phyloP scores from a whole-genome alignment of 441 rosid species.

The Kokia cookei region DNA sequence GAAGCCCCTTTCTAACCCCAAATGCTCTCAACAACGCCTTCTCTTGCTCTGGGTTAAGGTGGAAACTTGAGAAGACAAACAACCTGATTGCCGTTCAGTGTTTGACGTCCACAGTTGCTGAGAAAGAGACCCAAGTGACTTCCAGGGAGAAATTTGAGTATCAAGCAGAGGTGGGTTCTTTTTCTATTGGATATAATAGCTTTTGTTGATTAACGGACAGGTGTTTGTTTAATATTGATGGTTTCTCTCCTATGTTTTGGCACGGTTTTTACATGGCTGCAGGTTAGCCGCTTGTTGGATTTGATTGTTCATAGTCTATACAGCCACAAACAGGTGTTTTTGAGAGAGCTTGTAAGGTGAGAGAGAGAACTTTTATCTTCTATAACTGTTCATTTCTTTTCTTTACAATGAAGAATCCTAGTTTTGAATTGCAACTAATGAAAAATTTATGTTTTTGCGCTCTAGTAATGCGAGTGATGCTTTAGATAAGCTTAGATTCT shows the following conservation, averaged over 20 bases:
- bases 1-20: conserved; percentile 43
- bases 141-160: conserved; percentile 91
- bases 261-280: conserved; percentile 13
- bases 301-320: conserved; percentile 98
- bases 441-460: conserved; percentile 10
- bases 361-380: conserved; percentile 16
- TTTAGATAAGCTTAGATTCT: conserved; percentile 88
- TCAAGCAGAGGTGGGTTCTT: conserved; percentile 87
- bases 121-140: conserved; percentile 65
- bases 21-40: conserved; percentile 35
- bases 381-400: background rate
- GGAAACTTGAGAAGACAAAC: conserved; percentile 50
- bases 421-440: background rate
- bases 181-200: background rate
- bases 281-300: conserved; percentile 93
- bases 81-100: conserved; percentile 49
- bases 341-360: conserved; percentile 95
- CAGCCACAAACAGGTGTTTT: conserved; percentile 96
- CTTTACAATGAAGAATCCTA: background rate
- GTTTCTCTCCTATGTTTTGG: background rate
- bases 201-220: background rate
- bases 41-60: conserved; percentile 44
- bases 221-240: background rate
- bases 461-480: conserved; percentile 98
- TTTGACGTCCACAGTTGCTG: conserved; percentile 70